Base-by-base conservation (phyloP, 306 rosid species). In the Astragalus membranaceus region DNA sequence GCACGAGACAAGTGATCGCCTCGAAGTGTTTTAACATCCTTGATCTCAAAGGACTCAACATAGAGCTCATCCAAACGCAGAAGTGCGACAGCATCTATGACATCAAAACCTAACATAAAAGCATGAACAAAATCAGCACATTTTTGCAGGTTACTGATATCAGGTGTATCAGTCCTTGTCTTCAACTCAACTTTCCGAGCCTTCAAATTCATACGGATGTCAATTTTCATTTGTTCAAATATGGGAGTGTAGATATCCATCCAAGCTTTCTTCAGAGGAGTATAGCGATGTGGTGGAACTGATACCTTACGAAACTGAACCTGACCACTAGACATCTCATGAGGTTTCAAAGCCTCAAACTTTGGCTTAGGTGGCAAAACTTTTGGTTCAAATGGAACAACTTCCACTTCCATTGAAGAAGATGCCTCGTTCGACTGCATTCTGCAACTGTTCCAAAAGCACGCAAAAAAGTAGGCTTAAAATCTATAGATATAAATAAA, bases 121-220 rank as follows among this genome's bases (percentile, higher is more conserved):
- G 96, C 96, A 85, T 92, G 97, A 12, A 89, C 96, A 77, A 92
- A 92, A 83, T 92, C 97, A 26, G 96, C 91, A 66, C 88, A 89
- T 67, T 92, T 92, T 53, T 92, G 94, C 35, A 92, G 77, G 75
- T 92, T 84, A 78, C 94, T 92, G 1, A 92, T 75, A 13, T 92
- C 92, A 0, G 96, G 97, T 36, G 97, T 92, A 77, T 92, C 96
- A 5, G 10, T 32, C 79, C 90, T 82, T 20, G 97, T 92, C 78
- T 87, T 89, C 61, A 92, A 47, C 72, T 92, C 96, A 48, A 92
- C 96, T 75, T 85, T 92, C 0, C 94, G 91, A 13, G 88, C 97
- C 81, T 89, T 92, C 61, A 87, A 79, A 69, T 92, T 89, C 96
- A 92, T 92, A 0, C 94, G 96, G 36, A 92, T 52, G 42, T 92